Percentiles rank a stretch among this genome's conserved stretches.
These are phyloP conservation scores for Myochromella boudieri DNA, from an alignment of 768 basidiomycete genomes.

Conservation along the genomic window DNA sequence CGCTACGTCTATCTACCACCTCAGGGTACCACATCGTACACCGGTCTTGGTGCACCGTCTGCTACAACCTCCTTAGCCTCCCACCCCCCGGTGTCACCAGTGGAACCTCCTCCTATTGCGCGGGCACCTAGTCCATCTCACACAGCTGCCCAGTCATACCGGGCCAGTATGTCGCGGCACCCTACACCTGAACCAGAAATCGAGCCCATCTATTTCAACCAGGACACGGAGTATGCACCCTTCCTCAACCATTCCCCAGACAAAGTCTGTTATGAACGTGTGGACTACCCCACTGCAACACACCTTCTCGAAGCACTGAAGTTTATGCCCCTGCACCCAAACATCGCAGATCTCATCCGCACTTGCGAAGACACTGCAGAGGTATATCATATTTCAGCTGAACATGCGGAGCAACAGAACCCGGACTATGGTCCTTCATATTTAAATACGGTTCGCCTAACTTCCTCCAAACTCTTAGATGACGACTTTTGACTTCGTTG, in stretches of 20 bases:
- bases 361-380: conserved; percentile 29
- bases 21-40: not conserved
- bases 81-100: conserved; percentile 1
- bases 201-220: conserved; percentile 45
- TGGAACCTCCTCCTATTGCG: too few species aligned
- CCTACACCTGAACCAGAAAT: too few species aligned
- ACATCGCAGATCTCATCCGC: conserved; percentile 59
- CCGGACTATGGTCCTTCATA: conserved; percentile 53
- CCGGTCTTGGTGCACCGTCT: conserved; percentile 11
- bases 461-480: conserved; percentile 1
- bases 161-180: too few species aligned
- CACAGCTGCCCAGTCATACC: too few species aligned
- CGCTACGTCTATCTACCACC: conserved; percentile 26
- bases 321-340: conserved; percentile 51
- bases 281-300: conserved; percentile 64
- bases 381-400: conserved; percentile 35
- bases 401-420: conserved; percentile 35
- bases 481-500: not conserved
- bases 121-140: too few species aligned
- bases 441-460: conserved; percentile 42
- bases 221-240: conserved; percentile 35
- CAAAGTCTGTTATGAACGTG: conserved; percentile 52
- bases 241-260: conserved; percentile 72
- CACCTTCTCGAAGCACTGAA: conserved; percentile 80
- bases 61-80: conserved; percentile 3